Evolutionary conservation across 768 basidiomycete species (phyloP), one percentile per base, ranked within the genome.

Genomic region (Sistotremastrum suecicum): DNA sequence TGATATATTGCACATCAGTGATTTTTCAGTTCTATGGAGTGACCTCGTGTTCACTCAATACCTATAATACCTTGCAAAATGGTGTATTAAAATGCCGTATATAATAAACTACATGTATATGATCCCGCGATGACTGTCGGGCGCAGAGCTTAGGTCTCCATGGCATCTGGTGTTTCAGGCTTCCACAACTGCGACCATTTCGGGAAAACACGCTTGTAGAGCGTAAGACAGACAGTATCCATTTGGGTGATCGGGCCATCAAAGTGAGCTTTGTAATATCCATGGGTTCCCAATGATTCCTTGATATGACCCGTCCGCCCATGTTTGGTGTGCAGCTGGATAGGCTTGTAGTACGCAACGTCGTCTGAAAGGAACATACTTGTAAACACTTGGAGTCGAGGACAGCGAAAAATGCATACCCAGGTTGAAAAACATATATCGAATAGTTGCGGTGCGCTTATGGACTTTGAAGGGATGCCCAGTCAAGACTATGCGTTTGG

Each of bases 381-480:
- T 48, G 53, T 51, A 33, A 47, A 38, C 51, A 31, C 33, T 34
- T 43, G 40, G 20, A 20, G 20, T 20, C 20, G 20, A 20, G 20
- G 20, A 20, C 20, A 20, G 20, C 20, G 37, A 10, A n/a, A 9
- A 41, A 33, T 37, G 46, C 70, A 32, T 52, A 84, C 83, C 83
- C 37, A 80, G 55, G 61, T 92, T 83, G 74, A 99, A 98, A 68
- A 98, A 98, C 88, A 99, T 87, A 68, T 97, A 98, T 46, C 94
- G 81, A 54, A 99, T 80, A 5, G 94, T 98, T 2, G 92, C 94
- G 4, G 88, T 89, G 69, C 89, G 91, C 60, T 90, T 89, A 71
- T 98, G 92, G 1, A 97, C 80, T 57, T 91, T 92, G 76, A 90
- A 86, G 1, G 94, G 94, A 63, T 95, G 91, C 0, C 94, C 94